Evolutionary conservation across 768 basidiomycete genomes (phyloP).

Genomic region (Brasilioporus rufonigricans): DNA sequence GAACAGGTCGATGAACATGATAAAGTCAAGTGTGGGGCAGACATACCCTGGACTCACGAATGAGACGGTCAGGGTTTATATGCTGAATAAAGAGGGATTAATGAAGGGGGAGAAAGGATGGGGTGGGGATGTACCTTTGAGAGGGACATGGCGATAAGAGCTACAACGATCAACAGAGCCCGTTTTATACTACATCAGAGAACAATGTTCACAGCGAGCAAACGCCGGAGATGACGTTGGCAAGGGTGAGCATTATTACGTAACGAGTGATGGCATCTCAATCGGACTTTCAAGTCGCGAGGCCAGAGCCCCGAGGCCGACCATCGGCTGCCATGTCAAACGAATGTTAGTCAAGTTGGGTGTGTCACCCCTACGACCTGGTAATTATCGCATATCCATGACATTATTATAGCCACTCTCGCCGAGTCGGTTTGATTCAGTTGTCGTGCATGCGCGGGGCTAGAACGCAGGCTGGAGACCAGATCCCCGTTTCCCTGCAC

Average conservation of each 20-base stretch:
- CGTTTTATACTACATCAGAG: not conserved
- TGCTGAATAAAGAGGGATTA: conserved; percentile 40
- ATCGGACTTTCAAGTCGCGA: too few species aligned
- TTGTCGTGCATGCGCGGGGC: too few species aligned
- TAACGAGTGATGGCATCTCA: not conserved
- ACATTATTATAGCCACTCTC: too few species aligned
- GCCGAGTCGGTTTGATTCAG: too few species aligned
- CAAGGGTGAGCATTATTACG: not conserved
- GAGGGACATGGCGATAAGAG: conserved; percentile 46
- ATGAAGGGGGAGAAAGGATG: not conserved
- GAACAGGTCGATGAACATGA: not conserved
- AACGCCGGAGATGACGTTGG: not conserved
- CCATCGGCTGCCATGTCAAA: too few species aligned
- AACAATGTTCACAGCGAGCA: too few species aligned
- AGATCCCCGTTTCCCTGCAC: too few species aligned
- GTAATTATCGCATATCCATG: too few species aligned
- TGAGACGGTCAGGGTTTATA: conserved; percentile 64
- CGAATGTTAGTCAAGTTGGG: too few species aligned
- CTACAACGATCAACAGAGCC: not conserved
- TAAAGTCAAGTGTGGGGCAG: not conserved
- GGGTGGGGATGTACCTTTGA: conserved; percentile 44
- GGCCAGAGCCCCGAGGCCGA: too few species aligned
- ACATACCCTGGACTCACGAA: conserved; percentile 53
- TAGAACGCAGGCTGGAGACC: too few species aligned
- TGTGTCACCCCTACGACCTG: too few species aligned